phyloP scores from a whole-genome alignment of 768 basidiomycete species.

The Boletus pseudo-olivaceus region DNA sequence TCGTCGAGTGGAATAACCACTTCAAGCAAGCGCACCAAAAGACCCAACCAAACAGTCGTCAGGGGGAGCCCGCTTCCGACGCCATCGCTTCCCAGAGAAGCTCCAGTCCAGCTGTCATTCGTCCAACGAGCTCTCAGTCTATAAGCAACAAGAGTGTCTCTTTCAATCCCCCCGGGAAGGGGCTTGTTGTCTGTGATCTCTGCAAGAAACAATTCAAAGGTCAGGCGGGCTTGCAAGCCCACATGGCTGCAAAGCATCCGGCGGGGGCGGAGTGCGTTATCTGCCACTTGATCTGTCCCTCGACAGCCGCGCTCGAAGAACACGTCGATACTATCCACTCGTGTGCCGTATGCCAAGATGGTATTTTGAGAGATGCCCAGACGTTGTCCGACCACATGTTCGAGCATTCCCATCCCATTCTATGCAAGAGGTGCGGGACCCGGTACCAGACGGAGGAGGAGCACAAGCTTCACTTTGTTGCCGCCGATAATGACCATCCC shows the following conservation, averaged over 20 bases:
- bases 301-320: conserved; percentile 21
- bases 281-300: conserved; percentile 23
- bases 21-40: conserved; percentile 21
- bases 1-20: conserved; percentile 28
- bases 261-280: conserved; percentile 20
- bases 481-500: conserved; percentile 36
- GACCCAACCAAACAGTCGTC: conserved; percentile 2
- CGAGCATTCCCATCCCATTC: conserved; percentile 26
- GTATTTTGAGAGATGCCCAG: conserved; percentile 26
- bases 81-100: conserved; percentile 5
- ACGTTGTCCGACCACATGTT: conserved; percentile 28
- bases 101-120: conserved; percentile 13
- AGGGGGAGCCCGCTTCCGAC: conserved; percentile 5
- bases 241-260: conserved; percentile 24
- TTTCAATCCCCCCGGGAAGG: conserved; percentile 5
- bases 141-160: conserved; percentile 3
- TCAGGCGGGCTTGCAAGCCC: conserved; percentile 22
- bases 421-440: conserved; percentile 29
- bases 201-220: conserved; percentile 24
- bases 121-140: conserved; percentile 20
- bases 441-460: conserved; percentile 36
- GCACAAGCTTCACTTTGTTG: conserved; percentile 35
- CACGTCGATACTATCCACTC: conserved; percentile 29
- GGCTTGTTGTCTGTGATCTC: conserved; percentile 12
- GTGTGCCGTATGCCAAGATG: conserved; percentile 27